Evolutionary conservation across 306 rosid species (phyloP), one percentile per base, ranked within the genome.

Genomic region (Delonix regia): DNA sequence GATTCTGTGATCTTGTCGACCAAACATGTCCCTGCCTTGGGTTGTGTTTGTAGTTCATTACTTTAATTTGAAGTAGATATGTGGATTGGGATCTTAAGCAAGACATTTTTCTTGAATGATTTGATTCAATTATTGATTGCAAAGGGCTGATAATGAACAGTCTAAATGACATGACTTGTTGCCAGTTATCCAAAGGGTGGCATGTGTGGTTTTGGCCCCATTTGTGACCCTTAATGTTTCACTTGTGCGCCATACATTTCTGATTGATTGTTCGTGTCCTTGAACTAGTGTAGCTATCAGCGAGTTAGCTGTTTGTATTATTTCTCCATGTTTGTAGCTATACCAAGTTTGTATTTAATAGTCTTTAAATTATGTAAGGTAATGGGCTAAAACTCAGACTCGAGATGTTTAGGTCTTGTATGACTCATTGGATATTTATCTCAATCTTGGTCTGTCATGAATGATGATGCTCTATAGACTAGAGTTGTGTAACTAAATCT

Each of bases 11-110:
- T n/a, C 34, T 63, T 62, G 79, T 63, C 49, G 3, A 62, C 36
- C 51, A 49, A n/a, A 62, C 45, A 62, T 13, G 7, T 15, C 22
- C 44, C 12, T 7, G 6, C 49, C 13, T 63, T 47, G 25, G 63
- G 60, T 18, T 74, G 22, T 44, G 42, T 69, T 74, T 68, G 75
- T 25, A 52, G 70, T 47, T 48, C 21, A 25, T 57, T 67, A 52
- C 38, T 70, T 57, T 33, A 25, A 45, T 52, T 38, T 38, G 39
- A 62, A 41, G 61, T 68, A 55, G 41, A 45, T 66, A 10, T 21
- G 13, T n/a, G 34, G 10, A 11, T 45, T 45, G 27, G 6, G 69
- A 25, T 38, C 24, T 49, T 65, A 57, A 10, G 71, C 21, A 49
- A 8, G 48, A 9, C 51, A 7, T 39, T 55, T 9, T 52, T 47